Percentiles rank a stretch among this genome's conserved stretches.
Evolutionary conservation across 2,329 filamentous ascomycete species (phyloP).

Genomic region (Pseudocercospora musae): DNA sequence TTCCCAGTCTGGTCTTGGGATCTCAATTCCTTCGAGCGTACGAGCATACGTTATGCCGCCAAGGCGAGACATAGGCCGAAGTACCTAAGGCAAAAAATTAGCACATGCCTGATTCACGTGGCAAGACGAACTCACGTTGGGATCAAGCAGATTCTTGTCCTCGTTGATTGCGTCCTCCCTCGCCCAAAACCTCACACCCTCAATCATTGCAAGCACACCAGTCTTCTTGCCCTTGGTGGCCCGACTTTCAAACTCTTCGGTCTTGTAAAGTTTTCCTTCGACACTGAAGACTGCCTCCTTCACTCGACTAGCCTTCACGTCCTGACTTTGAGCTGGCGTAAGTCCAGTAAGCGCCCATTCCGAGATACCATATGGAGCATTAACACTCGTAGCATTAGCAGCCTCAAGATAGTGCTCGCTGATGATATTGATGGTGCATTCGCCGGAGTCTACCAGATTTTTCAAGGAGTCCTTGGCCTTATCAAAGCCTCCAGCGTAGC

Average conservation of each 20-base stretch:
- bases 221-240: conserved; percentile 69
- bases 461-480: conserved; percentile 73
- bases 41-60: conserved; percentile 85
- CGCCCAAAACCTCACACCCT: conserved; percentile 85
- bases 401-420: conserved; percentile 81
- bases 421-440: conserved; percentile 82
- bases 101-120: background rate
- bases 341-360: conserved; percentile 81
- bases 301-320: conserved; percentile 69
- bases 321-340: conserved; percentile 62
- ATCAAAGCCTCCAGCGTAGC: conserved; percentile 55
- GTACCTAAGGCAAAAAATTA: conserved; percentile 47
- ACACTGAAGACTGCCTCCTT: conserved; percentile 79
- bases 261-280: conserved; percentile 73
- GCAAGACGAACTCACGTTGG: conserved; percentile 52
- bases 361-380: conserved; percentile 70
- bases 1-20: conserved; percentile 57
- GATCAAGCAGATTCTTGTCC: conserved; percentile 69
- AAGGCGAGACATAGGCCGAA: conserved; percentile 72
- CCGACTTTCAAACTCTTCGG: conserved; percentile 73
- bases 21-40: conserved; percentile 65
- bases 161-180: conserved; percentile 83
- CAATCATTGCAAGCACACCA: conserved; percentile 70
- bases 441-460: conserved; percentile 67
- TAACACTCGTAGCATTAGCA: conserved; percentile 75